phyloP scores from a whole-genome alignment of 106 monocot species.

The Allium sativum region DNA sequence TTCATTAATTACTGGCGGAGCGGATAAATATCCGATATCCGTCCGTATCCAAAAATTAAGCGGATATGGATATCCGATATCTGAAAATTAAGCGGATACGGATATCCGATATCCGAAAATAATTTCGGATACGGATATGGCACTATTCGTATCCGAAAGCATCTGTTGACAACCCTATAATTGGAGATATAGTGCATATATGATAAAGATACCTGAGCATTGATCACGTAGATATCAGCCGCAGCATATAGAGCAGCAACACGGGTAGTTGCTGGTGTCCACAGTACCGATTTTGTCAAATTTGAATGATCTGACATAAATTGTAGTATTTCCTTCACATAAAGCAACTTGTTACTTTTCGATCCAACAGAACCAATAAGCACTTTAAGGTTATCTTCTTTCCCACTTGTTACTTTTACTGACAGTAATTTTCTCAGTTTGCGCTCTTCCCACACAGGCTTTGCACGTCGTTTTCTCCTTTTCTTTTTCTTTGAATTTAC shows the following conservation, averaged over 20 bases:
- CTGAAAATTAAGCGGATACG: too few species aligned
- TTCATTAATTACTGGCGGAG: too few species aligned
- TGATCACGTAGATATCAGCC: conserved; percentile 88
- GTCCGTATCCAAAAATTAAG: too few species aligned
- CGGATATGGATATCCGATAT: too few species aligned
- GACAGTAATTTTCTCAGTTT: conserved; percentile 38
- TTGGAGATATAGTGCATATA: background rate
- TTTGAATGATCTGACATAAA: conserved; percentile 65
- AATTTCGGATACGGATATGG: too few species aligned
- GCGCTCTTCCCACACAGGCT: conserved; percentile 2
- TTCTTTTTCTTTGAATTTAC: conserved; percentile 20
- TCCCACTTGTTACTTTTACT: conserved; percentile 2
- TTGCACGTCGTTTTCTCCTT: conserved; percentile 21
- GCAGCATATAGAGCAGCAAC: conserved; percentile 86
- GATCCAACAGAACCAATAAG: conserved; percentile 91
- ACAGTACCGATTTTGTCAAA: conserved; percentile 50
- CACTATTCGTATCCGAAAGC: too few species aligned
- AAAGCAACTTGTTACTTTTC: conserved; percentile 83
- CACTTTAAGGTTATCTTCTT: conserved; percentile 45
- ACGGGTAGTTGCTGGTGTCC: conserved; percentile 79
- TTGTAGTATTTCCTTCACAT: conserved; percentile 56
- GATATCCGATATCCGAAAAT: too few species aligned
- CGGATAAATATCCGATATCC: too few species aligned
- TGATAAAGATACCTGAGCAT: conserved; percentile 56
- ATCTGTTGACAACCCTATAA: too few species aligned